Percentiles rank a stretch among this genome's conserved stretches.
Conservation (phyloP, 2,329 filamentous ascomycete species). For the Xylariaceae sp. region DNA sequence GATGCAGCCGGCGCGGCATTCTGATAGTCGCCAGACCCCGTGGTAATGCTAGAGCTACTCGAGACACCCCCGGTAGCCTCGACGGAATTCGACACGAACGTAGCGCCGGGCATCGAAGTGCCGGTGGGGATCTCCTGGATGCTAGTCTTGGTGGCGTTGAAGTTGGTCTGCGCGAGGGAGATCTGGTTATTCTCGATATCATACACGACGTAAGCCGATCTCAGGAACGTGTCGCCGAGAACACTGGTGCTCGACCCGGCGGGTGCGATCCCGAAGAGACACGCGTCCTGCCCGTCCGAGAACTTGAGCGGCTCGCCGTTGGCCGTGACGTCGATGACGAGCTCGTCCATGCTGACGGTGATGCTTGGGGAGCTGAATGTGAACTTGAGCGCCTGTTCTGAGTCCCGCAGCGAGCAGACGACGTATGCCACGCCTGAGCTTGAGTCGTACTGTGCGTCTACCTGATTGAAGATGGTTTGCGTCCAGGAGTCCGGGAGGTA, state of each 20-base stretch:
- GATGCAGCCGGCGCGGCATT: slow-evolving; percentile 9
- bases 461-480: slow-evolving; percentile 41
- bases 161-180: slow-evolving; percentile 63
- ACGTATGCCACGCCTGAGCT: slow-evolving; percentile 56
- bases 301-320: slow-evolving; percentile 48
- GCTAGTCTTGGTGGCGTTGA: slow-evolving; percentile 49
- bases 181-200: slow-evolving; percentile 70
- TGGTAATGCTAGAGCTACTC: slow-evolving; percentile 18
- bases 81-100: slow-evolving; percentile 45
- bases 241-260: slow-evolving; percentile 54
- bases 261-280: slow-evolving; percentile 64
- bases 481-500: slow-evolving; percentile 57
- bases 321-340: slow-evolving; percentile 52
- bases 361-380: slow-evolving; percentile 53
- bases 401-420: slow-evolving; percentile 48
- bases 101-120: slow-evolving; percentile 51
- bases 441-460: slow-evolving; percentile 48
- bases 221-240: slow-evolving; percentile 70
- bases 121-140: slow-evolving; percentile 54
- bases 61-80: slow-evolving; percentile 44
- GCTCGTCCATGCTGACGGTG: slow-evolving; percentile 53
- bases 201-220: slow-evolving; percentile 73
- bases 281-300: slow-evolving; percentile 51
- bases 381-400: slow-evolving; percentile 45
- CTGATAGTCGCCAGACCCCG: slow-evolving; percentile 8